A percentile compares a stretch with the other conserved stretches of the same genome.
Evolutionary conservation across 345 rosid species (phyloP).

Genomic region (Iberis pinnata): DNA sequence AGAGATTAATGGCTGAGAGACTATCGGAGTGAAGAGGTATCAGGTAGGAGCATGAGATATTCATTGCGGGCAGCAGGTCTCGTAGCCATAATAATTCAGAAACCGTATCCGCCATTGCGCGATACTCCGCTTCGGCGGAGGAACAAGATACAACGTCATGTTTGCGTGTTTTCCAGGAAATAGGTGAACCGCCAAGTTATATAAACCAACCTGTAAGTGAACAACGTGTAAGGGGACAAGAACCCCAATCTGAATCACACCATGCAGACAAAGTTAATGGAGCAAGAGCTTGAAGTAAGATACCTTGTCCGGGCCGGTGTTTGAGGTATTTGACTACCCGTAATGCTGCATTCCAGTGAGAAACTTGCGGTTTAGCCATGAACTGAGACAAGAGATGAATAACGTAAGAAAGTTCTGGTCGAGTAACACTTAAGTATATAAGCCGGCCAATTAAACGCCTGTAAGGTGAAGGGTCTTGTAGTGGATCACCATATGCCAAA

Average conservation of each 20-base stretch:
- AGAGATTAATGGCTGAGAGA: not conserved
- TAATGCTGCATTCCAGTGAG: not conserved
- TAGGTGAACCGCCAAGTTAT: not conserved
- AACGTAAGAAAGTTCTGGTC: not conserved
- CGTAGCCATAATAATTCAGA: not conserved
- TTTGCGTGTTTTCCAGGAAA: constrained; percentile 1
- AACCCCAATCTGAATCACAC: constrained; percentile 11
- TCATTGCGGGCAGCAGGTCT: not conserved
- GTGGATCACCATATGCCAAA: not conserved
- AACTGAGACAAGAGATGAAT: not conserved
- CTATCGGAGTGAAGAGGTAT: not conserved
- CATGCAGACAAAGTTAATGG: not conserved
- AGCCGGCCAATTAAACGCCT: not conserved
- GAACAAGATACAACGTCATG: not conserved
- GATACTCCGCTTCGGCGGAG: not conserved
- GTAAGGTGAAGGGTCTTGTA: not conserved
- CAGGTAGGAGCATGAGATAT: not conserved
- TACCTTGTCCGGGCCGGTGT: not conserved
- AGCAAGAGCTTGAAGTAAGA: not conserved
- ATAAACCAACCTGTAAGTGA: not conserved
- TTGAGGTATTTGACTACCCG: not conserved
- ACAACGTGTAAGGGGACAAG: not conserved
- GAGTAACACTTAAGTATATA: not conserved
- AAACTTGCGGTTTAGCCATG: not conserved
- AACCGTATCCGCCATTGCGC: not conserved